These are phyloP conservation scores for Hydrangea macrophylla DNA, from an alignment of 148 eudicot genomes.

Conservation along the genomic window DNA sequence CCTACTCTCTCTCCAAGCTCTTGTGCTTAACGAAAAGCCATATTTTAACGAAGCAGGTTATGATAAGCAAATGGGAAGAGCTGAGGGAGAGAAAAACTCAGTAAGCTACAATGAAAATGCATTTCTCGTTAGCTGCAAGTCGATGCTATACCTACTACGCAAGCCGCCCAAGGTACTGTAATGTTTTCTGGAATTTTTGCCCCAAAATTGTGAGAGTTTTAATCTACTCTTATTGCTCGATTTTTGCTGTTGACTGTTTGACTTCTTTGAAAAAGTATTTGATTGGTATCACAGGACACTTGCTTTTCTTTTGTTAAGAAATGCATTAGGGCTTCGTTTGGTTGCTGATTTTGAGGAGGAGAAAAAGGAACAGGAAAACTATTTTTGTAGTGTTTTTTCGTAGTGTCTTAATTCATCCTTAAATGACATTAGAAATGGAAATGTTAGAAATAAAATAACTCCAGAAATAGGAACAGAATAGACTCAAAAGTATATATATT, in stretches of 20 bases:
- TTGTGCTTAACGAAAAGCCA: conserved; percentile 92
- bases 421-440: too few relatives aligned
- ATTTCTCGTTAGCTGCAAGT: conserved; percentile 76
- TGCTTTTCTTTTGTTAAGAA: background rate
- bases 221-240: background rate
- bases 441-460: too few relatives aligned
- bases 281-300: background rate
- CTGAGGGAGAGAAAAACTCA: conserved; percentile 92
- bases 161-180: conserved; percentile 76
- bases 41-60: conserved; percentile 95
- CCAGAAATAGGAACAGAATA: too few relatives aligned
- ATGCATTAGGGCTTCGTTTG: too few relatives aligned
- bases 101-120: conserved; percentile 90
- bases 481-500: too few relatives aligned
- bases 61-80: conserved; percentile 78
- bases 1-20: conserved; percentile 93
- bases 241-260: background rate
- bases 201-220: background rate
- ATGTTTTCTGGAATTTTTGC: background rate
- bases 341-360: too few relatives aligned
- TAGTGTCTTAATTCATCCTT: too few relatives aligned
- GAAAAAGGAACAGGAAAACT: too few relatives aligned
- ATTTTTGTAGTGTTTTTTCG: too few relatives aligned
- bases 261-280: background rate
- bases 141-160: conserved; percentile 69